Evolutionary conservation across 1,139 yeast genomes (phyloP), one percentile per base, ranked within the genome.

Genomic region (Scheffersomyces stambukii): DNA sequence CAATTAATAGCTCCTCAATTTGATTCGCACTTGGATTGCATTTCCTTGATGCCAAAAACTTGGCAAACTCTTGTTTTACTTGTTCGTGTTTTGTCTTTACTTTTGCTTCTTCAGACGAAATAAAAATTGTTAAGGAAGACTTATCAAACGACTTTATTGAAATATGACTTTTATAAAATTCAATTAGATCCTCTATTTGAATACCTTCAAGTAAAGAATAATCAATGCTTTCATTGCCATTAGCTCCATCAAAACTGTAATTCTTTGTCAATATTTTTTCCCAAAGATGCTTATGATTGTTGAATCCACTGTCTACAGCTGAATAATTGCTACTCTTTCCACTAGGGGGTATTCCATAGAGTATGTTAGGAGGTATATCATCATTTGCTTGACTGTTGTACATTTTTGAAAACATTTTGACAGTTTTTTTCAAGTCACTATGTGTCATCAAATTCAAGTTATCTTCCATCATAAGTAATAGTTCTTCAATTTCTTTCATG

Each of bases 241-340:
- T 35, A 2, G 31, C 28, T 5, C 56, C 57, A 1, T 48, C 42
- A 36, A 70, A 69, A 17, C 53, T 36, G 40, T 67, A 68, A 4
- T 63, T 58, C 27, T 60, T 54, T 20, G 58, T 63, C 8, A 60
- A 43, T 3, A 79, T 75, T 33, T 67, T 64, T 31, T 71, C 79
- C 68, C 73, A 71, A 19, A 51, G 40, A 19, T 55, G 52, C 30
- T 57, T 64, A 44, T 78, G 85, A 2, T 42, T 36, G 5, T 55
- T 45, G 6, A 46, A 45, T 5, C 36, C 40, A 4, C 43, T 39
- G 29, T n/a, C n/a, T n/a, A n/a, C n/a, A n/a, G n/a, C n/a, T n/a
- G n/a, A n/a, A n/a, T 46, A 52, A 28, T 54, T 58, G 8, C 52
- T 45, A 32, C 65, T 60, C 8, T 46, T 35, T 19, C 40, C 40